Evolutionary conservation across 176 grass and related monocot genomes (phyloP).

Genomic region (Metroxylon sagu): DNA sequence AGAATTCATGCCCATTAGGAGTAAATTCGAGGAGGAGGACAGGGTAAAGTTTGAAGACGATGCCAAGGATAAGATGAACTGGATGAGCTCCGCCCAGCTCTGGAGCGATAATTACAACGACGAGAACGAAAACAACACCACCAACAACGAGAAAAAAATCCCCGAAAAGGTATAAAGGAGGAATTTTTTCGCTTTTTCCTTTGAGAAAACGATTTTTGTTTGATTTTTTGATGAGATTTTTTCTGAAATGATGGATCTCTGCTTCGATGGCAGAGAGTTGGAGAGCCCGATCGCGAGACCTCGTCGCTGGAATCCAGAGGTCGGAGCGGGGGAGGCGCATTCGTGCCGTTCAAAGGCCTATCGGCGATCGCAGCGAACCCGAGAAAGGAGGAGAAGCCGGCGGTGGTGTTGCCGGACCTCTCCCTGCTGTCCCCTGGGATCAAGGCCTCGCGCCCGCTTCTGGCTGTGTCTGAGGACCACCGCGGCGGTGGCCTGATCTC

Average conservation of each 20-base stretch:
- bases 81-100: conserved; percentile 92
- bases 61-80: conserved; percentile 47
- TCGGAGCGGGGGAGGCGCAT: conserved; percentile 1
- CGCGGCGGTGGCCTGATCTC: neutral
- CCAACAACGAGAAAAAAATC: conserved; percentile 1
- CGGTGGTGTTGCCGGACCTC: conserved; percentile 10
- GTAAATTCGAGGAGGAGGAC: conserved; percentile 10
- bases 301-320: conserved; percentile 24
- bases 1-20: conserved; percentile 26
- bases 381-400: conserved; percentile 21
- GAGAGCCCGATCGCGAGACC: neutral
- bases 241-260: neutral
- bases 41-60: conserved; percentile 16
- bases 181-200: neutral
- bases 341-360: conserved; percentile 26
- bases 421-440: conserved; percentile 9
- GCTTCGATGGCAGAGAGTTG: conserved; percentile 19
- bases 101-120: conserved; percentile 51
- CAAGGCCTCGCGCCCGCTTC: conserved; percentile 8
- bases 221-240: neutral
- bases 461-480: conserved; percentile 7
- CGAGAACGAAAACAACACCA: conserved; percentile 1
- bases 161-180: neutral
- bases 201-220: neutral
- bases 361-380: conserved; percentile 14